These are phyloP conservation scores for Persicaria maculosa DNA, from an alignment of 148 eudicot species.

Conservation along the genomic window DNA sequence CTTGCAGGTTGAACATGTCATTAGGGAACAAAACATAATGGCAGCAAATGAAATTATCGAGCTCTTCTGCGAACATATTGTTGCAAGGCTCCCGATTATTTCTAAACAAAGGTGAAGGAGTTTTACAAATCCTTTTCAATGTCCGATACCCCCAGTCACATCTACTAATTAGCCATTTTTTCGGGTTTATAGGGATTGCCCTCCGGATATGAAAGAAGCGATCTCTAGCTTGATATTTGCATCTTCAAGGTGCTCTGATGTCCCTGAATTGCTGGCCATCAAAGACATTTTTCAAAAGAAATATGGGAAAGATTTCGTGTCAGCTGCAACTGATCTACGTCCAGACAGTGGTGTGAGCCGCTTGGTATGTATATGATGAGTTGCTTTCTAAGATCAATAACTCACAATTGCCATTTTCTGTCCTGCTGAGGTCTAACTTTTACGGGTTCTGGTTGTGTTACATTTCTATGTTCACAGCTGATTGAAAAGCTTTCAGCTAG, in stretches of 20 bases:
- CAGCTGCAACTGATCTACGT: slow-evolving; percentile 84
- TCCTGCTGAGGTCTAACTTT: too few species aligned
- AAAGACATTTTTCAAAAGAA: slow-evolving; percentile 76
- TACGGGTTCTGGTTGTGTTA: not conserved
- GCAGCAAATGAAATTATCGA: slow-evolving; percentile 92
- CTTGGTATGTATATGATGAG: slow-evolving; percentile 35
- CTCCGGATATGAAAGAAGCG: slow-evolving; percentile 78
- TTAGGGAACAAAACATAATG: slow-evolving; percentile 88
- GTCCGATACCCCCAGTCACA: not conserved
- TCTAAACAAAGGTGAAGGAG: slow-evolving; percentile 59
- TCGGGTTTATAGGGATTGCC: slow-evolving; percentile 53
- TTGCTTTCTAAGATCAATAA: not conserved
- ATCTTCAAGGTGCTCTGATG: slow-evolving; percentile 84
- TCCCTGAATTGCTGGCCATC: slow-evolving; percentile 68
- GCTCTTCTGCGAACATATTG: slow-evolving; percentile 84
- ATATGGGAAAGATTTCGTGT: slow-evolving; percentile 85
- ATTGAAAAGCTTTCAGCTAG: slow-evolving; percentile 37
- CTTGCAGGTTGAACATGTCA: slow-evolving; percentile 89
- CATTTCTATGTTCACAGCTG: slow-evolving; percentile 16
- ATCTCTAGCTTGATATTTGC: slow-evolving; percentile 86
- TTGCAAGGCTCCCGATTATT: slow-evolving; percentile 64
- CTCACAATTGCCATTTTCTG: too few species aligned
- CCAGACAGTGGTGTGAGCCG: slow-evolving; percentile 89
- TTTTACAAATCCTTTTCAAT: not conserved
- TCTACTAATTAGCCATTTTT: not conserved